phyloP scores from a whole-genome alignment of 2,329 filamentous ascomycete genomes.

The Ophiostoma himal-ulmi region DNA sequence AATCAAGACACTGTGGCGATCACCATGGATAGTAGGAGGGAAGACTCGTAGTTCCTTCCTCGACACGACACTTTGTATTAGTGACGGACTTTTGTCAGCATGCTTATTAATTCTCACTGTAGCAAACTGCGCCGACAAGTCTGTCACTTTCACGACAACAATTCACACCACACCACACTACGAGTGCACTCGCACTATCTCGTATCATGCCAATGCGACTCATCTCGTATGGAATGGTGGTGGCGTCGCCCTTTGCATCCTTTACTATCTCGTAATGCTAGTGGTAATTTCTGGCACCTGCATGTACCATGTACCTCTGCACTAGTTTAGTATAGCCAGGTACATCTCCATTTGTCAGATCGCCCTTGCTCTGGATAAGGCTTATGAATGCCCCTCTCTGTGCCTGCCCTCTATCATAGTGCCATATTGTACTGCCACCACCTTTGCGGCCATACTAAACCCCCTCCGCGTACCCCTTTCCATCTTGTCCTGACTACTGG shows the following conservation, averaged over 20 bases:
- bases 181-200: neutral
- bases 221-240: neutral
- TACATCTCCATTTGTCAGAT: slow-evolving; percentile 9
- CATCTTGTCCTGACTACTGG: neutral
- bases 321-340: neutral
- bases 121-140: neutral
- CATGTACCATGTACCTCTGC: slow-evolving; percentile 1
- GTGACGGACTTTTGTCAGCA: slow-evolving; percentile 1
- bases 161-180: neutral
- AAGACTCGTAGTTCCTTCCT: neutral
- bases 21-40: no score
- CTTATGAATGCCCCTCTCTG: slow-evolving; percentile 1
- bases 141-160: neutral
- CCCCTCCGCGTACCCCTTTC: neutral
- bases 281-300: neutral
- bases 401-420: slow-evolving; percentile 2
- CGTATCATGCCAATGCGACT: slow-evolving; percentile 3
- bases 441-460: neutral
- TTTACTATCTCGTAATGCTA: neutral
- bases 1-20: neutral
- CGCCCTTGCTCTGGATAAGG: slow-evolving; percentile 5
- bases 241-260: neutral
- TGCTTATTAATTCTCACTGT: neutral
- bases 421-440: neutral
- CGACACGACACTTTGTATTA: no score